A percentile compares a stretch with the other conserved stretches of the same genome.
Conservation (phyloP, 129 eudicot genomes). For the Chrysanthemum seticuspe region DNA sequence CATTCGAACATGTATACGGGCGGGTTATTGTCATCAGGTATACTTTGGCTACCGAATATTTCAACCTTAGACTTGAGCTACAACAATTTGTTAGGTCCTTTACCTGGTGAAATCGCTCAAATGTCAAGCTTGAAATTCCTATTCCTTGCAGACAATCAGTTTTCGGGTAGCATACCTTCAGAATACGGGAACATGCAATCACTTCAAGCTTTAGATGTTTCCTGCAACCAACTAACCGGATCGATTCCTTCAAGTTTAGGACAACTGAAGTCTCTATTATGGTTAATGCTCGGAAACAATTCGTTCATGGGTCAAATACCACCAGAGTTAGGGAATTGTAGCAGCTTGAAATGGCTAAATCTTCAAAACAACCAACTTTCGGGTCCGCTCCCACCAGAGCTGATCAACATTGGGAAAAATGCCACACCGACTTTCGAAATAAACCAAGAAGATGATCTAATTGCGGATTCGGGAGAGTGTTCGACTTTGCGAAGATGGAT, state of each 20-base stretch:
- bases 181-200: constrained; percentile 60
- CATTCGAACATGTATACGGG: constrained; percentile 61
- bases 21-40: constrained; percentile 65
- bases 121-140: constrained; percentile 56
- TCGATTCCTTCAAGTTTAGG: constrained; percentile 77
- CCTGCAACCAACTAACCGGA: constrained; percentile 58
- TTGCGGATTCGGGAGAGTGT: constrained; percentile 81
- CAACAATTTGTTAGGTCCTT: constrained; percentile 70
- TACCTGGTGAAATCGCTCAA: constrained; percentile 61
- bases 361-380: constrained; percentile 68
- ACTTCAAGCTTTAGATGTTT: constrained; percentile 84
- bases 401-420: constrained; percentile 56
- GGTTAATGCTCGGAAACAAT: constrained; percentile 92
- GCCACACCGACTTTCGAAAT: constrained; percentile 53
- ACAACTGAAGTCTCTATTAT: constrained; percentile 61
- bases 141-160: constrained; percentile 67
- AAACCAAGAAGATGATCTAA: constrained; percentile 43
- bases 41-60: constrained; percentile 51
- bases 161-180: constrained; percentile 65
- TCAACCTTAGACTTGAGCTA: constrained; percentile 68
- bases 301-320: constrained; percentile 72
- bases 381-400: constrained; percentile 52
- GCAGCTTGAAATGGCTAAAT: constrained; percentile 89
- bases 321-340: constrained; percentile 76
- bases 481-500: constrained; percentile 87